These are phyloP conservation scores for Mesotaenium endlicherianum DNA, from an alignment of 139 green algal genomes.

Conservation along the genomic window DNA sequence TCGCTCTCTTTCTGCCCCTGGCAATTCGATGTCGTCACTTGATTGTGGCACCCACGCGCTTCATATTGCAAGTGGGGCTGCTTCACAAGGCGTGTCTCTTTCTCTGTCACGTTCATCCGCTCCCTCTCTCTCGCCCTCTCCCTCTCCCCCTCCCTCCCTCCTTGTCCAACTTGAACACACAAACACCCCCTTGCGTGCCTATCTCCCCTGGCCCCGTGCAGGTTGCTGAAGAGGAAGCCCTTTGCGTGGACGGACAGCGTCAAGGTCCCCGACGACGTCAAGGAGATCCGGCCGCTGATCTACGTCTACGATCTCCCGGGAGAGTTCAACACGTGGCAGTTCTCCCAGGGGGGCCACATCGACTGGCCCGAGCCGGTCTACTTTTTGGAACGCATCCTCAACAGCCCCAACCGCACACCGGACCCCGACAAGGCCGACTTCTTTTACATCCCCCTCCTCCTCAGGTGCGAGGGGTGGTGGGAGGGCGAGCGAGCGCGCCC, in stretches of 20 bases:
- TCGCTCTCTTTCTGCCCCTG: no score
- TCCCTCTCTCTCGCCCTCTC: not conserved
- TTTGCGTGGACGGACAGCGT: constrained; percentile 24
- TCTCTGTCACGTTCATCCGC: not conserved
- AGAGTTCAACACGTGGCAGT: constrained; percentile 23
- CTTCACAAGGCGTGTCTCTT: no score
- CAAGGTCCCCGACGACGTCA: not conserved
- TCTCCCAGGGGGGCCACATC: not conserved
- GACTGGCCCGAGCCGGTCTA: constrained; percentile 28
- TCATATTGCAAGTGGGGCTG: no score
- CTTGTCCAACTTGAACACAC: no score
- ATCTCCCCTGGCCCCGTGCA: no score
- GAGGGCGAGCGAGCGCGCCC: no score
- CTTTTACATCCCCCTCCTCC: constrained; percentile 22
- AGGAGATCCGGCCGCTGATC: not conserved
- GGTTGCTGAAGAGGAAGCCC: no score
- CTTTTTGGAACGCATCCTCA: constrained; percentile 59
- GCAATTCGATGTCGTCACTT: no score
- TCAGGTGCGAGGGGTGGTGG: not conserved
- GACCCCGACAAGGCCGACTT: constrained; percentile 60
- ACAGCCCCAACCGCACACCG: constrained; percentile 59
- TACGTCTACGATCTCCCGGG: constrained; percentile 36
- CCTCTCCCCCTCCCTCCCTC: not conserved
- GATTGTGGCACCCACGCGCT: no score
- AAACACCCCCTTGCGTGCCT: no score